phyloP scores from a whole-genome alignment of 2,329 filamentous ascomycete genomes.

The Xylariomycetidae sp. region DNA sequence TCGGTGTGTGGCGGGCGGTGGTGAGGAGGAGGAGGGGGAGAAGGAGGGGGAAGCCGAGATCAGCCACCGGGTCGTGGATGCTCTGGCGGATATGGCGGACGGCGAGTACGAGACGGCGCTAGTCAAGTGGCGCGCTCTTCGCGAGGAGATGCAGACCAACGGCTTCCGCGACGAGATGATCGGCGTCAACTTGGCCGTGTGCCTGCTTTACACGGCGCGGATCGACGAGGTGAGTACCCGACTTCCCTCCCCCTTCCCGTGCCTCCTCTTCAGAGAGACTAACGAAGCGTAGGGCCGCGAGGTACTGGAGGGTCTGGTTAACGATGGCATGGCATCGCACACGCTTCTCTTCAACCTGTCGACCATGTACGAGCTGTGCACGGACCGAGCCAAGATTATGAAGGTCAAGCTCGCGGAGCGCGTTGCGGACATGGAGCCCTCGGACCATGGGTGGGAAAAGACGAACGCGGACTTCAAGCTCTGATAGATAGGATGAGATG shows the following conservation, averaged over 20 bases:
- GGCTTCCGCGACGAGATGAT: slow-evolving; percentile 58
- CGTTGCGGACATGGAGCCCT: slow-evolving; percentile 52
- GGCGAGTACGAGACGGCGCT: slow-evolving; percentile 63
- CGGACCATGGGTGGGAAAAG: slow-evolving; percentile 61
- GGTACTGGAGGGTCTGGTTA: slow-evolving; percentile 61
- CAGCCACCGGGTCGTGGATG: slow-evolving; percentile 47
- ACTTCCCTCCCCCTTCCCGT: slow-evolving; percentile 2
- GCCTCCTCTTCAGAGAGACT: background rate
- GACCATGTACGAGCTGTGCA: slow-evolving; percentile 88
- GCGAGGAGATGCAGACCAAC: slow-evolving; percentile 36
- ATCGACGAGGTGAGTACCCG: slow-evolving; percentile 61
- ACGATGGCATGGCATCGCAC: slow-evolving; percentile 61
- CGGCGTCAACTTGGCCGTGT: slow-evolving; percentile 77
- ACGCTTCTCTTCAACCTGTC: slow-evolving; percentile 83
- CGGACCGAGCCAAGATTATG: slow-evolving; percentile 62
- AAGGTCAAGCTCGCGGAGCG: slow-evolving; percentile 68
- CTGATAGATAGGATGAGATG: slow-evolving; percentile 30
- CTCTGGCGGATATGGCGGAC: slow-evolving; percentile 73
- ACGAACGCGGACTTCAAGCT: slow-evolving; percentile 72
- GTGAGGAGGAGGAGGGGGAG: slow-evolving; percentile 18
- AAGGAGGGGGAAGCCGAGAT: slow-evolving; percentile 31
- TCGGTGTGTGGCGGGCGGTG: slow-evolving; percentile 35
- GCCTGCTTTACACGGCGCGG: slow-evolving; percentile 71
- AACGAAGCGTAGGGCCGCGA: slow-evolving; percentile 47
- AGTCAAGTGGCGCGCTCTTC: slow-evolving; percentile 50